Percentiles rank a stretch among this genome's conserved stretches.
Conservation (phyloP, 2,329 filamentous ascomycete species). For the Nemania abortiva region DNA sequence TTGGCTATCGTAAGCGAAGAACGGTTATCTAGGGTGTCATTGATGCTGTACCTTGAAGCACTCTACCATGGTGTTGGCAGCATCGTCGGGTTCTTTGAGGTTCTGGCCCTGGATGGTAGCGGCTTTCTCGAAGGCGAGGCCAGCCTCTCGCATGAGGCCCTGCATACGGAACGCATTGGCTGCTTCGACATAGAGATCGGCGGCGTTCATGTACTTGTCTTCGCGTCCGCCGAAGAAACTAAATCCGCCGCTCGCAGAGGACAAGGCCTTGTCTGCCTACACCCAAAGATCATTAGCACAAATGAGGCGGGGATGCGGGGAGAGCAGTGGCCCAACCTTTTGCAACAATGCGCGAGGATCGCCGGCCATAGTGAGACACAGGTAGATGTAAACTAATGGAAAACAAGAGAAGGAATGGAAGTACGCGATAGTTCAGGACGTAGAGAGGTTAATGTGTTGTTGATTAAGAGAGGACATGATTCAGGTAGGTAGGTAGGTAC, state of each 20-base stretch:
- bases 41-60: conserved; percentile 80
- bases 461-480: conserved; percentile 25
- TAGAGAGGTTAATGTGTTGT: conserved; percentile 23
- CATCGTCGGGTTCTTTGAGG: conserved; percentile 92
- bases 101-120: conserved; percentile 83
- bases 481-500: conserved; percentile 21
- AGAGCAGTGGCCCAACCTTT: conserved; percentile 67
- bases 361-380: conserved; percentile 71
- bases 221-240: conserved; percentile 87
- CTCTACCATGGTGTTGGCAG: conserved; percentile 87
- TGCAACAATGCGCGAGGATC: conserved; percentile 83
- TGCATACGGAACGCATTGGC: conserved; percentile 93
- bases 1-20: conserved; percentile 71
- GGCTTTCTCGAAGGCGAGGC: conserved; percentile 86
- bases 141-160: conserved; percentile 76
- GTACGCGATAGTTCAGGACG: conserved; percentile 21
- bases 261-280: conserved; percentile 87
- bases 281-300: conserved; percentile 34
- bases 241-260: conserved; percentile 83
- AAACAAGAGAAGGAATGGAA: conserved; percentile 16
- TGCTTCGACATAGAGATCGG: conserved; percentile 87
- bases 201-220: conserved; percentile 91
- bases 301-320: conserved; percentile 44
- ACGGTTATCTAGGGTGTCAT: too few species aligned
- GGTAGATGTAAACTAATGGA: conserved; percentile 12